These are phyloP conservation scores for Tricholoma terreum DNA, from an alignment of 768 basidiomycete genomes.

Conservation along the genomic window DNA sequence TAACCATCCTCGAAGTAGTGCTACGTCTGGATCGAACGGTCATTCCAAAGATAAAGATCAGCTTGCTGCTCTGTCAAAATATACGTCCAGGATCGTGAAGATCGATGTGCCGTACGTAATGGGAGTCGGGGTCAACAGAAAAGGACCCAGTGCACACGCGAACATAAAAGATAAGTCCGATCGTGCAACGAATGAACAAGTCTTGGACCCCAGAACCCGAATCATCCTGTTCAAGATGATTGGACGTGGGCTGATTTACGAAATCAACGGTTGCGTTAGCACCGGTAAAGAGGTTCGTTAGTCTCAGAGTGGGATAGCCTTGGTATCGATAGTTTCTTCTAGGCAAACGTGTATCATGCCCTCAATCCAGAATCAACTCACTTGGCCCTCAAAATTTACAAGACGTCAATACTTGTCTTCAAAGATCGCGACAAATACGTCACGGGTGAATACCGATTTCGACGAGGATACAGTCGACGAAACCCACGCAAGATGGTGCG, in stretches of 20 bases:
- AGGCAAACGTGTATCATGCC: constrained; percentile 99
- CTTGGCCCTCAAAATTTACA: constrained; percentile 95
- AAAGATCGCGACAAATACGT: constrained; percentile 98
- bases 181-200: constrained; percentile 95
- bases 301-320: constrained; percentile 1
- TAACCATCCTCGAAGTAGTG: constrained; percentile 55
- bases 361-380: constrained; percentile 52
- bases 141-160: constrained; percentile 84
- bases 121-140: constrained; percentile 81
- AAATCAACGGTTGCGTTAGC: constrained; percentile 94
- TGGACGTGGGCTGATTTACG: constrained; percentile 79
- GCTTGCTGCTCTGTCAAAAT: constrained; percentile 71
- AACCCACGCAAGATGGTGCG: constrained; percentile 99
- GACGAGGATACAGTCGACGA: constrained; percentile 79
- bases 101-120: constrained; percentile 72
- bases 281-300: constrained; percentile 91
- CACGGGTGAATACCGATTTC: constrained; percentile 93
- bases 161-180: constrained; percentile 96
- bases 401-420: constrained; percentile 96
- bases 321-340: constrained; percentile 1
- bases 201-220: constrained; percentile 92
- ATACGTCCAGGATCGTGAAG: constrained; percentile 67
- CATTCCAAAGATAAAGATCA: constrained; percentile 67
- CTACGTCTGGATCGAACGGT: constrained; percentile 20
- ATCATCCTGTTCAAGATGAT: constrained; percentile 97